phyloP scores from a whole-genome alignment of 2,329 filamentous ascomycete species.

The Clarireedia monteithiana region DNA sequence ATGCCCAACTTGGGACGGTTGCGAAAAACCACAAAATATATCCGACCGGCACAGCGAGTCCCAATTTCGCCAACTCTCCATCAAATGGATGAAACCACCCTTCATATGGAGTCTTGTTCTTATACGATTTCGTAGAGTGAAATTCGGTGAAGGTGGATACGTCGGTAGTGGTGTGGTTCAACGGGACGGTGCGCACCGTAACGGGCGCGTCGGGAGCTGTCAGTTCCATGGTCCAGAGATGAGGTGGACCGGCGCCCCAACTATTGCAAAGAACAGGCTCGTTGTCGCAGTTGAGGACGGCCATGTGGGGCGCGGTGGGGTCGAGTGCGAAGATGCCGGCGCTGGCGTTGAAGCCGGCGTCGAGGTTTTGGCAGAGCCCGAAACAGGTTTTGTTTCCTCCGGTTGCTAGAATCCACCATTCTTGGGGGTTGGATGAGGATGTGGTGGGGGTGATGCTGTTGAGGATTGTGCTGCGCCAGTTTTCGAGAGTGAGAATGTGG shows the following conservation, averaged over 20 bases:
- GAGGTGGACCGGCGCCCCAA: constrained; percentile 59
- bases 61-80: constrained; percentile 55
- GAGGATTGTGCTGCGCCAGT: constrained; percentile 64
- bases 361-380: constrained; percentile 57
- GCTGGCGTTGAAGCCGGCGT: constrained; percentile 60
- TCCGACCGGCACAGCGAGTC: constrained; percentile 54
- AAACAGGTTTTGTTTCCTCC: constrained; percentile 70
- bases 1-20: constrained; percentile 64
- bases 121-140: constrained; percentile 45
- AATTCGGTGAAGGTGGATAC: constrained; percentile 55
- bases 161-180: constrained; percentile 64
- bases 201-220: constrained; percentile 56
- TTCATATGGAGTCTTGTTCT: constrained; percentile 43
- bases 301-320: constrained; percentile 58
- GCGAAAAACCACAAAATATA: constrained; percentile 61
- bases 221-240: constrained; percentile 60
- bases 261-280: constrained; percentile 68
- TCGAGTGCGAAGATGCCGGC: constrained; percentile 54
- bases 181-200: constrained; percentile 54
- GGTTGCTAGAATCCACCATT: constrained; percentile 69
- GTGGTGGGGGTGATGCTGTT: constrained; percentile 50
- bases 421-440: constrained; percentile 48
- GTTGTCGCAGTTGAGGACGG: constrained; percentile 64
- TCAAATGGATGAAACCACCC: constrained; percentile 72
- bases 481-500: constrained; percentile 54